Evolutionary conservation across 2,329 filamentous ascomycete genomes (phyloP).

Genomic region (Cadophora sp.): DNA sequence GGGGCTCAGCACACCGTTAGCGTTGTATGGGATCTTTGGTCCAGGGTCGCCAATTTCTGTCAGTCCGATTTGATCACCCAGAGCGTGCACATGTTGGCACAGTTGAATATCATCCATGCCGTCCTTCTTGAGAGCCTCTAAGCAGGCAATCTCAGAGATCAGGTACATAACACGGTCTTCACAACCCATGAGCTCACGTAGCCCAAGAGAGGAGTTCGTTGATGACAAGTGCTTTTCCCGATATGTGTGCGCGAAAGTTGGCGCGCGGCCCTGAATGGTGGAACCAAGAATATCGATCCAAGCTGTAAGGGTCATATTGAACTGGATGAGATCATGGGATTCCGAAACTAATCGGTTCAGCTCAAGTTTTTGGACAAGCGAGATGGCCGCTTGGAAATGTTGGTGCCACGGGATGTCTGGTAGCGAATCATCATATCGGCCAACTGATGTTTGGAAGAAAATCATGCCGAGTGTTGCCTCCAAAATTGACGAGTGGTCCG

Average conservation of each 20-base stretch:
- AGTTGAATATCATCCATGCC: conserved; percentile 86
- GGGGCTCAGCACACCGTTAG: conserved; percentile 78
- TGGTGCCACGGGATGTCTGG: conserved; percentile 96
- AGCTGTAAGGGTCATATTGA: conserved; percentile 92
- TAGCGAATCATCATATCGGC: conserved; percentile 81
- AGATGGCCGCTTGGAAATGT: conserved; percentile 91
- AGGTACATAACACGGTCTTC: conserved; percentile 98
- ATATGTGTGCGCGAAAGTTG: conserved; percentile 93
- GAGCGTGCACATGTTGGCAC: conserved; percentile 87
- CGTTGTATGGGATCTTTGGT: conserved; percentile 66
- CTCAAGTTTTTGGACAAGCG: conserved; percentile 83
- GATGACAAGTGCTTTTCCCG: conserved; percentile 86
- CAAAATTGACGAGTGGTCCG: conserved; percentile 85
- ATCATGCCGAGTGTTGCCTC: conserved; percentile 95
- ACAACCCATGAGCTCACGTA: conserved; percentile 95
- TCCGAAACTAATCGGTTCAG: conserved; percentile 72
- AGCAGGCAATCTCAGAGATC: conserved; percentile 95
- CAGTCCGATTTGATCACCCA: conserved; percentile 84
- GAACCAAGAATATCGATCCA: conserved; percentile 98
- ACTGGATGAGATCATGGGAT: conserved; percentile 57
- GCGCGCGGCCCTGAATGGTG: conserved; percentile 87
- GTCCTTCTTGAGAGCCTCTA: conserved; percentile 84
- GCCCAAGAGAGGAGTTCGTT: conserved; percentile 67
- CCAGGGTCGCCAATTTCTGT: conserved; percentile 71
- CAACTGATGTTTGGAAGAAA: conserved; percentile 93